Evolutionary conservation across 2,329 filamentous ascomycete species (phyloP), one percentile per base, ranked within the genome.

Genomic region (Diaporthe citri): DNA sequence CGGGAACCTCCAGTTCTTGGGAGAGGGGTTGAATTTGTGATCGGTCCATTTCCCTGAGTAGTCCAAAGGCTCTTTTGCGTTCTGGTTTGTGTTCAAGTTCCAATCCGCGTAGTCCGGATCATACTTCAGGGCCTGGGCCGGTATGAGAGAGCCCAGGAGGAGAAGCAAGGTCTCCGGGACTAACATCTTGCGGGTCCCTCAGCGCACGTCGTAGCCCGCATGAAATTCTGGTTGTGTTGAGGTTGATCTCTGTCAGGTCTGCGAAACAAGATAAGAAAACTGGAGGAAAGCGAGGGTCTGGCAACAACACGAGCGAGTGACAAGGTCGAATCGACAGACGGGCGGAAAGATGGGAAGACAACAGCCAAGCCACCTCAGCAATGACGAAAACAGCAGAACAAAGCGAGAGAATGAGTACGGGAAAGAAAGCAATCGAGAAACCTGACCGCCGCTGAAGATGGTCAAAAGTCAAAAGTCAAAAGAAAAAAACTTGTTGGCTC

Each of bases 1-100:
- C 0, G 91, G 91, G 75, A 93, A 88, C 28, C 90, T 85, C 90
- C 90, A 92, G 77, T 89, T 91, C 1, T 85, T 83, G 0, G 90
- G 90, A 22, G 89, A 91, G 0, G 87, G 84, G 34, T 84, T 82
- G 77, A 87, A 91, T 8, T 81, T 82, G 78, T 90, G 89, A 71
- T 87, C 83, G 2, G 55, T 57, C 88, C 89, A 89, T 83, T 85
- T 82, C 72, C 89, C 87, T 78, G 83, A 87, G 78, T 91, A 92
- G 36, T 91, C 86, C 28, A 88, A 81, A 1, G 89, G 88, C 70
- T 87, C 78, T 2, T 79, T 83, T 5, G 90, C 88, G 52, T 85
- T 82, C 77, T 87, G 77, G 78, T 91, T 91, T 75, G 71, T 69
- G 74, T 79, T 79, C 34, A 79, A 70, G 55, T 79, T 79, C 62